Evolutionary conservation across 2,329 filamentous ascomycete species (phyloP), one percentile per base, ranked within the genome.

Genomic region (Fusarium euwallaceae): DNA sequence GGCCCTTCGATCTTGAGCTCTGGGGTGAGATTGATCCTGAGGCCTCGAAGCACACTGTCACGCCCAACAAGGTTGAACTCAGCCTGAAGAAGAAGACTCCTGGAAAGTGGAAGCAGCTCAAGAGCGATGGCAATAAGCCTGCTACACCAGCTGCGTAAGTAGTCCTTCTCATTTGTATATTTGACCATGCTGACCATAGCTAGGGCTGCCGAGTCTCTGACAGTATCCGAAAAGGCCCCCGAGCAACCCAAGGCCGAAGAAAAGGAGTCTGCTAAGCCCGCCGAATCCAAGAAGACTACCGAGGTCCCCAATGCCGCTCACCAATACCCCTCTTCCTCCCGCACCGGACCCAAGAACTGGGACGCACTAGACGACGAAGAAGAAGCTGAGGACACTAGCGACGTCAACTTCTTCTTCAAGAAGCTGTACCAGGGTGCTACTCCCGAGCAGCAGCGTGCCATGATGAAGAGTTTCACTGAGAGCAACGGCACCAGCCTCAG

Each of bases 401-500:
- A 93, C 32, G 91, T 95, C 10, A 93, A 97, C 78, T 81, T 83
- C 12, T 98, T 98, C 85, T 99, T 99, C 87, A 97, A 97, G 87
- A 92, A 93, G 79, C 87, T 99, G 2, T 98, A 96, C 84, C 91
- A 93, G 72, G 87, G 86, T 39, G 92, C 94, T 0, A 91, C 93
- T 59, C 90, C 92, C 0, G 96, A 99, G 77, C 94, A 94, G 68
- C 91, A 92, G 80, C 91, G 95, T 2, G 97, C 97, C 10, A 99
- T 99, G 97, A 94, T 97, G 91, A 99, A 99, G 90, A 97, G 94
- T 80, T 98, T 94, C 80, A 88, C 91, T 16, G 96, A 99, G 87
- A 98, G 95, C 83, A 97, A 97, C 77, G 97, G 97, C 6, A 99
- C 97, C 0, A 90, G 94, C 4, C 85, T 99, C 60, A 98, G 95